Percentiles rank a stretch among this genome's conserved stretches.
These are phyloP conservation scores for Suillus luteus DNA, from an alignment of 768 basidiomycete species.

Conservation along the genomic window DNA sequence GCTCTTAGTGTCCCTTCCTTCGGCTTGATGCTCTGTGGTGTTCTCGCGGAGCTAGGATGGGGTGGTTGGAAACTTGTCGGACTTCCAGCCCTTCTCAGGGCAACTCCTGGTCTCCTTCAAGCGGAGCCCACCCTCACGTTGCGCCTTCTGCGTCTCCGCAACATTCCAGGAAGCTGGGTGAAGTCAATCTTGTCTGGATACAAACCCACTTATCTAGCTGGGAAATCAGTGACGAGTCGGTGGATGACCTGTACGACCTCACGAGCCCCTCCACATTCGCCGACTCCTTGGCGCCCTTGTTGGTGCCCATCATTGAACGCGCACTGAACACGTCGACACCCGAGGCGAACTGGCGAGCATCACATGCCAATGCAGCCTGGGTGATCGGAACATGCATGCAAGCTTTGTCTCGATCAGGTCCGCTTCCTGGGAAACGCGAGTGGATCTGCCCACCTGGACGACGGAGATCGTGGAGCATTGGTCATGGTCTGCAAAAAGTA, in stretches of 20 bases:
- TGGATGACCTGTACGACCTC: slow-evolving; percentile 55
- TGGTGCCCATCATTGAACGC: slow-evolving; percentile 48
- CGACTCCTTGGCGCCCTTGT: slow-evolving; percentile 42
- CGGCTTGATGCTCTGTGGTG: slow-evolving; percentile 56
- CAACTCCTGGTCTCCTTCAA: slow-evolving; percentile 48
- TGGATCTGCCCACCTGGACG: slow-evolving; percentile 55
- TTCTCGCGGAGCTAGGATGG: slow-evolving; percentile 68
- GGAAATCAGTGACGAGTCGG: slow-evolving; percentile 41
- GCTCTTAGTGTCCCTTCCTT: slow-evolving; percentile 38
- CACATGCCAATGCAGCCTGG: slow-evolving; percentile 50
- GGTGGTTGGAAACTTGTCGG: slow-evolving; percentile 77
- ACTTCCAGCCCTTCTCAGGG: slow-evolving; percentile 57
- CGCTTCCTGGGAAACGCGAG: slow-evolving; percentile 33
- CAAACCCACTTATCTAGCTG: slow-evolving; percentile 44
- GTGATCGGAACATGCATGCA: slow-evolving; percentile 62
- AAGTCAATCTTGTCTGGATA: slow-evolving; percentile 59
- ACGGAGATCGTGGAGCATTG: slow-evolving; percentile 48
- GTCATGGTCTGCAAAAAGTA: slow-evolving; percentile 57
- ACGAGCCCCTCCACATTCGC: slow-evolving; percentile 55
- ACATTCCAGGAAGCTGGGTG: slow-evolving; percentile 50
- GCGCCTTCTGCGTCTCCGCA: slow-evolving; percentile 53
- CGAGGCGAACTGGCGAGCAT: slow-evolving; percentile 35
- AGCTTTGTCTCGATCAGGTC: slow-evolving; percentile 42
- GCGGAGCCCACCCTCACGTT: slow-evolving; percentile 44
- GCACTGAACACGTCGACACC: slow-evolving; percentile 35